phyloP scores from a whole-genome alignment of 352 stramenopile genomes.

The Globisporangium yorkense region DNA sequence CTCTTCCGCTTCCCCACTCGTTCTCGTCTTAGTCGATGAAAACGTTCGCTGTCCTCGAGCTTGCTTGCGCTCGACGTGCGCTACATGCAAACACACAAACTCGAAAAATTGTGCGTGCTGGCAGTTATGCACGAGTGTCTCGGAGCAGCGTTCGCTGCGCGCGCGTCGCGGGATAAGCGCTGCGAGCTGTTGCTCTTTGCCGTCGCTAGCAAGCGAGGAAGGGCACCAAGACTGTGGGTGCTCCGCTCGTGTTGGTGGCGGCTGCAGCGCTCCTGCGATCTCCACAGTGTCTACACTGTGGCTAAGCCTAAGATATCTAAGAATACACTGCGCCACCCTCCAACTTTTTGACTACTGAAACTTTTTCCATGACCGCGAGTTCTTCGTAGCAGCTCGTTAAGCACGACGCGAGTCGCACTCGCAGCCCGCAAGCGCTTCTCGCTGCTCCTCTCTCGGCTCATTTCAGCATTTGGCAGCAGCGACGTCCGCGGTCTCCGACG shows the following conservation, averaged over 20 bases:
- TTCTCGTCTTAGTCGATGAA: background rate
- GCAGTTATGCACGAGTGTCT: background rate
- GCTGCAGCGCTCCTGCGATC: no score
- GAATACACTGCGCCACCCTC: no score
- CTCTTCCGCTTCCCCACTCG: no score
- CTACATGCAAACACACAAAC: no score
- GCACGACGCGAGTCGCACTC: background rate
- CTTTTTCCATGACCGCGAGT: no score
- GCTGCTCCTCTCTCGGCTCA: background rate
- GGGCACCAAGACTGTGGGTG: background rate
- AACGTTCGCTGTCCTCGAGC: background rate
- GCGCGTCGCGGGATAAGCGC: background rate
- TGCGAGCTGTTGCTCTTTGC: background rate
- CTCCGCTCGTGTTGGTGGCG: no score
- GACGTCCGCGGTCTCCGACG: no score
- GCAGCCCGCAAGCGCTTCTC: background rate
- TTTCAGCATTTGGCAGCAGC: background rate
- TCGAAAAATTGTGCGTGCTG: background rate
- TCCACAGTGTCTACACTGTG: no score
- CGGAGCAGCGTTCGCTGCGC: background rate
- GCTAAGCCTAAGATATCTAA: no score
- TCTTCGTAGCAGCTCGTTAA: background rate
- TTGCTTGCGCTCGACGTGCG: background rate
- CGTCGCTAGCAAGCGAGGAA: background rate
- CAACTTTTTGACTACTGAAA: no score